Base-by-base conservation (phyloP, 257 asterid species). In the Parsonsia alboflavescens region DNA sequence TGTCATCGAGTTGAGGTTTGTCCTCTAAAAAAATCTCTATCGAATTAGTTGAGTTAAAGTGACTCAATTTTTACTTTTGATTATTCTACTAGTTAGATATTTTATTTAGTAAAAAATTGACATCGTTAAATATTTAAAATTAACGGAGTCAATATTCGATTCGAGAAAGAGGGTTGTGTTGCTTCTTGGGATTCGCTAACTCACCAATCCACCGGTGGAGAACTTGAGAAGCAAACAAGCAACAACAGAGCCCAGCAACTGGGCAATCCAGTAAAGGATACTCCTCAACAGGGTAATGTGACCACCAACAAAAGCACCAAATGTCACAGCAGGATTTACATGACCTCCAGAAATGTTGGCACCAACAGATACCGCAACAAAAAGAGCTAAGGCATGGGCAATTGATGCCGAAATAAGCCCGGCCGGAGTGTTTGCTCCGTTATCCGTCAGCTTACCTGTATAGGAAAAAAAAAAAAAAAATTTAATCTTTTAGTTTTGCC, bases 271-370 rank as follows among this genome's bases (percentile, higher is more conserved):
- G 67, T 91, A 91, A 46, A 91, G 33, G 10, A 91, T 65, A 76
- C 90, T 82, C 46, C 83, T 70, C 24, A 89, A 56, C 44, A 91
- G 70, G 3, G 97, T 77, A 49, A 91, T 83, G 85, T 91, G 90
- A 53, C 96, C 97, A 1, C 97, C 97, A 9, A 91, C 77, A 28
- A 91, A 85, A 77, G 92, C 94, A 13, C 97, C 97, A 50, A 91
- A 89, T 30, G 97, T 91, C 54, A 91, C 96, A 0, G 96, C 96
- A 5, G 97, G 96, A 83, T 91, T 91, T 6, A 91, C 96, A 56
- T 91, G 97, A 36, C 97, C 96, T 1, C 97, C 97, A 10, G 96
- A 89, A 75, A 89, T 88, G 73, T 89, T 91, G n/a, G 97, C 97
- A 5, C 89, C 97, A 0, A 91, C 90, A 0, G 97, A 70, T 42